Percentiles rank a stretch among this genome's conserved stretches.
phyloP scores from a whole-genome alignment of 1,139 yeast genomes.

The Scheffersomyces parashehatae region DNA sequence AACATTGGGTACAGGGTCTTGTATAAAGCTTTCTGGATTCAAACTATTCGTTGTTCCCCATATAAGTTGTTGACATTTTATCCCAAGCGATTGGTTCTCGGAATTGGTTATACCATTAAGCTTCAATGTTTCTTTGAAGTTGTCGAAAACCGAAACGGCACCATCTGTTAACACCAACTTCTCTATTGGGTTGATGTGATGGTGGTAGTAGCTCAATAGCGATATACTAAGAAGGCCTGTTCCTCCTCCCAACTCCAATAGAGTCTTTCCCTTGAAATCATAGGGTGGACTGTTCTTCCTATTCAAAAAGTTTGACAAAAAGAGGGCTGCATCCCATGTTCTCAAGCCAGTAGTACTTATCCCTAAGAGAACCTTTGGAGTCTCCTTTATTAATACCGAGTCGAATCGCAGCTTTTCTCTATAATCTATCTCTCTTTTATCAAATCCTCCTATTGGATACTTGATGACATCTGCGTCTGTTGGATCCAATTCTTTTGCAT shows the following conservation, averaged over 20 bases:
- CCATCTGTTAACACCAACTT: slow-evolving; percentile 73
- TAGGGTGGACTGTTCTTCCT: slow-evolving; percentile 4
- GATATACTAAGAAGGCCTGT: slow-evolving; percentile 82
- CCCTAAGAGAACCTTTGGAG: slow-evolving; percentile 67
- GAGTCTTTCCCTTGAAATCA: slow-evolving; percentile 17
- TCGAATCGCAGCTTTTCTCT: background rate
- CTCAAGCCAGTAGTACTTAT: slow-evolving; percentile 83
- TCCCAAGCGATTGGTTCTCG: slow-evolving; percentile 3
- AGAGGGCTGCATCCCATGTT: slow-evolving; percentile 95
- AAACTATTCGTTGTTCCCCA: slow-evolving; percentile 54
- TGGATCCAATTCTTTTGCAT: slow-evolving; percentile 39
- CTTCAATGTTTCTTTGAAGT: slow-evolving; percentile 44
- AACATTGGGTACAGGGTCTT: slow-evolving; percentile 18
- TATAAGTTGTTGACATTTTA: slow-evolving; percentile 37
- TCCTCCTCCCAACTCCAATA: slow-evolving; percentile 85
- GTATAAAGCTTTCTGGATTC: slow-evolving; percentile 33
- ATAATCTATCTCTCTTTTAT: slow-evolving; percentile 5
- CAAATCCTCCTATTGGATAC: slow-evolving; percentile 40
- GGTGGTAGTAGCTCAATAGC: slow-evolving; percentile 26
- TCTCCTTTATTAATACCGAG: slow-evolving; percentile 44
- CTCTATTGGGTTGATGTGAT: slow-evolving; percentile 9
- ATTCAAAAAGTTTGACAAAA: slow-evolving; percentile 51
- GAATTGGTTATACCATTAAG: slow-evolving; percentile 37
- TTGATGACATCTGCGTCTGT: slow-evolving; percentile 49
- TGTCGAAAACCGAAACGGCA: slow-evolving; percentile 60